A percentile compares a stretch with the other conserved stretches of the same genome.
phyloP scores from a whole-genome alignment of 1,284 basidiomycete genomes.

The Clitocybe nebularis region DNA sequence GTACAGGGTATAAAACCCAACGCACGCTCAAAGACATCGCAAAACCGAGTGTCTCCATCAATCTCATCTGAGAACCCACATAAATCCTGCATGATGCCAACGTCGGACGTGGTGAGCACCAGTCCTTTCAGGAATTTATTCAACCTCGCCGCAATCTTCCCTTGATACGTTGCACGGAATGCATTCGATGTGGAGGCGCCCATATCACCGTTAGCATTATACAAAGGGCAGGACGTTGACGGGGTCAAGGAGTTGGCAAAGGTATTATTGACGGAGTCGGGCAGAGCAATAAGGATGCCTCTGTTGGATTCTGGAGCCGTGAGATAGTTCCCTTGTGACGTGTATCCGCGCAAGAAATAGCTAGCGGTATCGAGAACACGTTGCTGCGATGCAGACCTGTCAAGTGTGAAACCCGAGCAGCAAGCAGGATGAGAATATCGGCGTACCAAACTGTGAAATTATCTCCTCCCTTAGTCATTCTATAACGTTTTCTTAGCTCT shows the following conservation, averaged over 20 bases:
- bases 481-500: constrained; percentile 34
- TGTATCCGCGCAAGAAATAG: constrained; percentile 37
- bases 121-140: constrained; percentile 35
- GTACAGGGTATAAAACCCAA: no score
- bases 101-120: constrained; percentile 27
- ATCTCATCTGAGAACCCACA: constrained; percentile 38
- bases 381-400: constrained; percentile 38
- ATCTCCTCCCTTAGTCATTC: constrained; percentile 34
- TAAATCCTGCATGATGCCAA: constrained; percentile 41
- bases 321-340: constrained; percentile 38
- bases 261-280: constrained; percentile 39
- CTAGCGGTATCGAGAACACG: constrained; percentile 38
- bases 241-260: constrained; percentile 41
- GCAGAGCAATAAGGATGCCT: constrained; percentile 30
- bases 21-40: constrained; percentile 30
- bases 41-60: constrained; percentile 36
- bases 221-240: constrained; percentile 33
- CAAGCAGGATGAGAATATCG: neutral
- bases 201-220: constrained; percentile 27
- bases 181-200: constrained; percentile 21
- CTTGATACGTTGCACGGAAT: constrained; percentile 31
- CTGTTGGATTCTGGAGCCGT: constrained; percentile 26
- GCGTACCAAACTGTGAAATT: constrained; percentile 40
- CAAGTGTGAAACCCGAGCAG: neutral
- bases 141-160: constrained; percentile 28